Evolutionary conservation across 2,329 filamentous ascomycete species (phyloP).

Genomic region (Fusarium zealandicum): DNA sequence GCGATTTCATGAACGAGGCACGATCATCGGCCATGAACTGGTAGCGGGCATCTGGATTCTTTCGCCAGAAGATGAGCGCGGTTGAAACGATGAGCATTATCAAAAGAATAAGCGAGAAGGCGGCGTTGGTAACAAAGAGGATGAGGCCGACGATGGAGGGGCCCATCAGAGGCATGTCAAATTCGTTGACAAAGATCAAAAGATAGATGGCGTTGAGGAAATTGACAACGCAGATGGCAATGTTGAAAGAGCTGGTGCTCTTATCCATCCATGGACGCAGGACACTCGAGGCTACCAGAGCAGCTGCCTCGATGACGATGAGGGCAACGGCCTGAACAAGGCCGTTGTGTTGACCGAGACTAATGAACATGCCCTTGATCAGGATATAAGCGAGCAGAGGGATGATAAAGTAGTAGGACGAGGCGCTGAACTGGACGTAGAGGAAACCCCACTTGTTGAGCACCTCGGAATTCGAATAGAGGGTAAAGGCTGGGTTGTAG

Average conservation of each 20-base stretch:
- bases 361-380: conserved; percentile 87
- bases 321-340: conserved; percentile 84
- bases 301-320: conserved; percentile 79
- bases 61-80: conserved; percentile 76
- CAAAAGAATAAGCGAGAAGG: conserved; percentile 81
- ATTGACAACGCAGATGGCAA: conserved; percentile 87
- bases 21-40: conserved; percentile 96
- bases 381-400: conserved; percentile 79
- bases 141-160: conserved; percentile 87
- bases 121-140: conserved; percentile 87
- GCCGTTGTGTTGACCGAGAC: conserved; percentile 74
- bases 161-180: conserved; percentile 82
- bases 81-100: conserved; percentile 73
- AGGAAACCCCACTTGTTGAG: conserved; percentile 98
- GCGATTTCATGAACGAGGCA: conserved; percentile 96
- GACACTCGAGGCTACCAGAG: conserved; percentile 78
- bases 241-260: conserved; percentile 96
- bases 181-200: conserved; percentile 85
- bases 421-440: conserved; percentile 95
- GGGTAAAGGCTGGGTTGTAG: conserved; percentile 86
- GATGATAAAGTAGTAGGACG: conserved; percentile 92
- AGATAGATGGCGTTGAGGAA: conserved; percentile 91
- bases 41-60: conserved; percentile 95
- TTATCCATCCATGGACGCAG: conserved; percentile 97
- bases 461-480: conserved; percentile 89